Evolutionary conservation across 2,329 filamentous ascomycete species (phyloP), one percentile per base, ranked within the genome.

Genomic region (Xylariaceae sp.): DNA sequence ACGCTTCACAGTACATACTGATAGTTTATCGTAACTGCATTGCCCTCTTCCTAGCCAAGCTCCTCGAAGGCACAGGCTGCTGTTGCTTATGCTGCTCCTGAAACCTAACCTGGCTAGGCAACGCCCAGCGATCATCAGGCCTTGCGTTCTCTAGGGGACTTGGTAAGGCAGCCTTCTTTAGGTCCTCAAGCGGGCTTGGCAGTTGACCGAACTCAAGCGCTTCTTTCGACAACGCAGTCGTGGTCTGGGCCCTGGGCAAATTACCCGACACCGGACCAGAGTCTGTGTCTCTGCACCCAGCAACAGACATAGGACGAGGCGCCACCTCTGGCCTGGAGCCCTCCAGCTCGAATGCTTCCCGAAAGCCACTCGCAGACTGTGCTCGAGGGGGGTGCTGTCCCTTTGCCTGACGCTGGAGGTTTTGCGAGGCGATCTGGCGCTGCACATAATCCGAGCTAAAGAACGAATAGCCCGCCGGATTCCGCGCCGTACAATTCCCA

Each of bases 381-480:
- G 16, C 34, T 3, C 34, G 34, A 14, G 16, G 34, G 3, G 33
- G 13, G 13, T 5, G 34, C 34, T 38, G 34, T 10, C 16, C 5
- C 5, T 38, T 13, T 38, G 5, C 13, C 13, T 38, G 19, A 6
- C n/a, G 13, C 17, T 43, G 39, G 14, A 31, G 17, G 13, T 40
- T 34, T 6, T 28, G 6, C 9, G 52, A 34, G 3, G 46, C 31
- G 1, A 34, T 38, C 18, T 48, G 41, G 3, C 36, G 38, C 47
- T 55, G 57, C 18, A 59, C 47, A 43, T 52, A 63, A 16, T 55
- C 53, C 5, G 53, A 50, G 38, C 53, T 45, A 46, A 59, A 64
- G 54, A 65, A 64, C 1, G 58, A 59, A 10, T 54, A 39, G 5
- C 31, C 39, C 6, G 39, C 50, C 2, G 55, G 31, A 12, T 16